Percentiles rank a stretch among this genome's conserved stretches.
Evolutionary conservation across 805 yeast genomes (phyloP).

Genomic region (Komagataella populi): DNA sequence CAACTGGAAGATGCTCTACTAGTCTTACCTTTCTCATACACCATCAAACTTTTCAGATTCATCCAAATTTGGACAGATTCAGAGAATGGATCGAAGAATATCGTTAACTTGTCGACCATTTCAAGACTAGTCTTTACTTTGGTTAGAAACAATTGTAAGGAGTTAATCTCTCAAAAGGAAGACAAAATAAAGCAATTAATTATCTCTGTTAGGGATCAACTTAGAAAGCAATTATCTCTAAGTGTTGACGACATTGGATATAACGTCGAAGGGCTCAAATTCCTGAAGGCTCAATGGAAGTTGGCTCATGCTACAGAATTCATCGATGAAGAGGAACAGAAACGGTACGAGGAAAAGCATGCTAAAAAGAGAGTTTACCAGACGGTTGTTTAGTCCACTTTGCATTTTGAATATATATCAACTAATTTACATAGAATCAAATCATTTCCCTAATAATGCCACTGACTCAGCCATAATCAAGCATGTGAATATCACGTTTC

Average conservation of each 20-base stretch:
- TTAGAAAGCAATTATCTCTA: constrained; percentile 40
- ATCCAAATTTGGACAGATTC: constrained; percentile 60
- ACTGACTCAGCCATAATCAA: constrained; percentile 34
- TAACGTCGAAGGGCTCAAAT: constrained; percentile 74
- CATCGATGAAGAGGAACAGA: constrained; percentile 51
- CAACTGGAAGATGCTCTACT: constrained; percentile 88
- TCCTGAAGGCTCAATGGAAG: constrained; percentile 67
- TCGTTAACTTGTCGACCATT: constrained; percentile 42
- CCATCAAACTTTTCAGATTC: constrained; percentile 55
- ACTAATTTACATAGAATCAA: background rate
- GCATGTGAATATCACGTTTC: constrained; percentile 36
- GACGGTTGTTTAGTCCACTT: constrained; percentile 10
- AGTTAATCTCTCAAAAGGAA: constrained; percentile 59
- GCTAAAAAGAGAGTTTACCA: constrained; percentile 62
- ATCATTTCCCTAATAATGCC: constrained; percentile 29
- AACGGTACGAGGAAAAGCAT: constrained; percentile 34
- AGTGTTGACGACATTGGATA: constrained; percentile 58
- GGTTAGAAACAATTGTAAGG: constrained; percentile 62
- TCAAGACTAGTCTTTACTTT: constrained; percentile 69
- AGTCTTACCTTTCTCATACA: constrained; percentile 81
- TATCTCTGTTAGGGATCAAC: constrained; percentile 42
- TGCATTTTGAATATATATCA: background rate
- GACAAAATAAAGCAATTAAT: constrained; percentile 50
- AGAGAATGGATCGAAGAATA: constrained; percentile 26
- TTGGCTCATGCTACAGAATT: constrained; percentile 61